A percentile compares a stretch with the other conserved stretches of the same genome.
These are phyloP conservation scores for Mucor velutinosus DNA, from an alignment of 371 early-diverging fungal species.

Conservation along the genomic window DNA sequence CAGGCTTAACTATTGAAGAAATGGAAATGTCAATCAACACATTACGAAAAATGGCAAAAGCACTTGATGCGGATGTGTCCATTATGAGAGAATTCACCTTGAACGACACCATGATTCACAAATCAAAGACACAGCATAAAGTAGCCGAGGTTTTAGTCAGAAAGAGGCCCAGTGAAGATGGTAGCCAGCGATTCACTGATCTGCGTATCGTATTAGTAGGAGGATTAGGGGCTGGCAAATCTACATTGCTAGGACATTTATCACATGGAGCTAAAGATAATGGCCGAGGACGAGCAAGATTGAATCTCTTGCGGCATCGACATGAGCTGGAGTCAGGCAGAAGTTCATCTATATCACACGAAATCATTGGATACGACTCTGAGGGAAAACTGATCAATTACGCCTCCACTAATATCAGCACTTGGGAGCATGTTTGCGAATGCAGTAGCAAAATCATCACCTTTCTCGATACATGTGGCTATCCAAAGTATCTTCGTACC, in stretches of 20 bases:
- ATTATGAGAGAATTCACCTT: constrained; percentile 40
- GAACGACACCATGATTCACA: not conserved
- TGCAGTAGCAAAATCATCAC: constrained; percentile 79
- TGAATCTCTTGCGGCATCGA: constrained; percentile 84
- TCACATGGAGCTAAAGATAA: constrained; percentile 85
- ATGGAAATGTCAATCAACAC: constrained; percentile 65
- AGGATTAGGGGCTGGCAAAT: constrained; percentile 83
- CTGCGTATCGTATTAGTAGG: constrained; percentile 84
- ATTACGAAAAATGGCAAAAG: constrained; percentile 65
- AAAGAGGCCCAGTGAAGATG: constrained; percentile 53
- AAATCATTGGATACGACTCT: constrained; percentile 83
- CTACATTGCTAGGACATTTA: constrained; percentile 82
- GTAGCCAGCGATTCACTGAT: constrained; percentile 59
- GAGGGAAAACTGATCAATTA: constrained; percentile 61
- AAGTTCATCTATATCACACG: constrained; percentile 87
- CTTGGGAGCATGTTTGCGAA: constrained; percentile 84
- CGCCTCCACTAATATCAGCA: constrained; percentile 62
- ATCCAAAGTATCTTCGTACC: constrained; percentile 88
- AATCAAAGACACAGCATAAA: constrained; percentile 18
- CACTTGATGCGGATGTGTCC: constrained; percentile 57
- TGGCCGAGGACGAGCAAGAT: constrained; percentile 84
- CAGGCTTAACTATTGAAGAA: constrained; percentile 55
- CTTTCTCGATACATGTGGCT: constrained; percentile 92
- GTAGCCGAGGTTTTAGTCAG: constrained; percentile 72
- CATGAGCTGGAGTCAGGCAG: constrained; percentile 92